Base-by-base conservation (phyloP, 2,329 filamentous ascomycete genomes). In the Trichoderma koningii region DNA sequence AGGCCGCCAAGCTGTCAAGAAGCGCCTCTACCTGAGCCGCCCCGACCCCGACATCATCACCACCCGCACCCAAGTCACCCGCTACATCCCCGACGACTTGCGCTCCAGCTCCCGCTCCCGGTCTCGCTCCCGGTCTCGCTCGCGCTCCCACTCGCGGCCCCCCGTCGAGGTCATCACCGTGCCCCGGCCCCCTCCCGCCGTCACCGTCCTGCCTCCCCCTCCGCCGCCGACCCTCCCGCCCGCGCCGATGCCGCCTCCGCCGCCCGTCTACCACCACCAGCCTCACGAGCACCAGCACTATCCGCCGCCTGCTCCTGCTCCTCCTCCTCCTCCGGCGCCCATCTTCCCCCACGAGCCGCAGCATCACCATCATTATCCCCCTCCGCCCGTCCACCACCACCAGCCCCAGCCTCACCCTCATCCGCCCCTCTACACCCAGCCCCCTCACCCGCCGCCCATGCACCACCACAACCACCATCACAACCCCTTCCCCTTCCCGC, bases 21-120 rank as follows among this genome's bases (percentile, higher is more conserved):
- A 79, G 72, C 77, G 76, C 65, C 73, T 81, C 70, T 81, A 81
- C 66, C 76, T 81, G 47, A 72, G 75, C 47, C 48, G 77, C 78
- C 7, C 79, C 7, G 75, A 75, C 57, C 75, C 75, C 50, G 79
- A 79, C 69, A 72, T 77, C 63, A 70, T 74, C 67, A 71, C 73
- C 52, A 71, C 77, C 61, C 75, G 74, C 48, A 74, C 71, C 48
- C 75, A 73, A 66, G 69, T 78, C 71, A 80, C 78, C 7, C 76
- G 74, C 50, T 71, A 78, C 68, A 73, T 79, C 51, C 78, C 78
- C 15, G 73, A 74, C 15, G 73, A 74, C 0, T 65, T 73, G 14
- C 74, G 74, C 0, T 66, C 73, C 10, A 74, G 75, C 30, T 38
- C 34, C 3, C 10, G 12, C 34, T 38, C 34, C 2, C 34, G 34